A percentile compares a stretch with the other conserved stretches of the same genome.
phyloP scores from a whole-genome alignment of 768 basidiomycete species.

The Russula emetica region DNA sequence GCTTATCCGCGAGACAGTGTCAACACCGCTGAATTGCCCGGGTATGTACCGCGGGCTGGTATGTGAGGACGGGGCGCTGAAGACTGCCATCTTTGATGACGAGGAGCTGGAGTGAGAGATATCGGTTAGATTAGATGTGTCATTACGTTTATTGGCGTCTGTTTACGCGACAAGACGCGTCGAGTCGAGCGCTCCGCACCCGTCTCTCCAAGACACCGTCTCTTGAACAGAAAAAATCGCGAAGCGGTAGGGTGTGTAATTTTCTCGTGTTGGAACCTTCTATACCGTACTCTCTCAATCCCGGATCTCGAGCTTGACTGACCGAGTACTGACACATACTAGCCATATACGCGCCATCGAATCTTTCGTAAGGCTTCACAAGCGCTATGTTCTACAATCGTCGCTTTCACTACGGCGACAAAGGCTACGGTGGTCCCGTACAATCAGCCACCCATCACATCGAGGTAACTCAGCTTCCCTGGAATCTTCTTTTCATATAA shows the following conservation, averaged over 20 bases:
- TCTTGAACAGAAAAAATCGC: neutral
- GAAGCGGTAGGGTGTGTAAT: neutral
- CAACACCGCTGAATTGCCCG: conserved; percentile 67
- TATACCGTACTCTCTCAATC: neutral
- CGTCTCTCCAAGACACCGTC: conserved; percentile 18
- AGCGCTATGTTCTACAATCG: neutral
- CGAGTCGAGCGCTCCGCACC: no score
- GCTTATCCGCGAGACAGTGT: conserved; percentile 41
- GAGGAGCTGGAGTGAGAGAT: conserved; percentile 40
- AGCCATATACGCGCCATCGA: neutral
- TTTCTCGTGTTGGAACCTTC: neutral
- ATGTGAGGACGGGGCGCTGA: conserved; percentile 59
- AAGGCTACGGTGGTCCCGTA: neutral
- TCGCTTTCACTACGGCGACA: neutral
- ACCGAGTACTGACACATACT: neutral
- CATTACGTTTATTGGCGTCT: conserved; percentile 17
- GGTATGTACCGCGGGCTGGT: conserved; percentile 85
- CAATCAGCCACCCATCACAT: conserved; percentile 12
- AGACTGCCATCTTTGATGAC: conserved; percentile 74
- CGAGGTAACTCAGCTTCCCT: conserved; percentile 12
- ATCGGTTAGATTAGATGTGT: neutral
- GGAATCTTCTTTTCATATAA: neutral
- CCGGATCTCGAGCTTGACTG: neutral
- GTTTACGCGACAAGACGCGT: conserved; percentile 18
- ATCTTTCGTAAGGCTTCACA: neutral